Conservation (phyloP, 179 eudicot genomes). For the Pouteria campechiana region DNA sequence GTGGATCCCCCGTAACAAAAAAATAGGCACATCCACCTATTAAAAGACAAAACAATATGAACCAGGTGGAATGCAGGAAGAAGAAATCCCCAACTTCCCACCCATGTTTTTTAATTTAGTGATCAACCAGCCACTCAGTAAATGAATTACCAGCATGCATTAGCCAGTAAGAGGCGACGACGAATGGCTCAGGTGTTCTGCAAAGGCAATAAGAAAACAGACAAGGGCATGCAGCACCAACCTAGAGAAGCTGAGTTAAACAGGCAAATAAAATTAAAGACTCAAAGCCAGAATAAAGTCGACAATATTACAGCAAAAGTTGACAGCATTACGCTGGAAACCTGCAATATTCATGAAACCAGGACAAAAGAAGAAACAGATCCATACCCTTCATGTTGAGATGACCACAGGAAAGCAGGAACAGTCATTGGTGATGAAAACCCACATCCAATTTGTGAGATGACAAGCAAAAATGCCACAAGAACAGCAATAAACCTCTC, state of each 20-base stretch:
- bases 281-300: background rate
- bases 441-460: conserved; percentile 20
- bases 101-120: no score
- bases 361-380: background rate
- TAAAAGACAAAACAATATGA: no score
- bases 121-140: no score
- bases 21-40: no score
- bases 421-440: conserved; percentile 17
- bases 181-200: no score
- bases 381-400: conserved; percentile 29
- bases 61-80: no score
- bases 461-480: conserved; percentile 13
- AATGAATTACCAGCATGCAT: no score
- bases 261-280: background rate
- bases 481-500: conserved; percentile 5
- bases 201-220: no score
- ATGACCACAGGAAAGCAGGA: conserved; percentile 50
- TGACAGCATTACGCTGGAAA: background rate
- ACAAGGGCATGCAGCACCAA: no score
- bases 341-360: background rate
- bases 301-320: background rate
- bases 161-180: no score
- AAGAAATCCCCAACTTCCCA: no score
- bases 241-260: background rate
- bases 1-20: no score